Base-by-base conservation (phyloP, 1,284 basidiomycete species). In the Malassezia caprae region DNA sequence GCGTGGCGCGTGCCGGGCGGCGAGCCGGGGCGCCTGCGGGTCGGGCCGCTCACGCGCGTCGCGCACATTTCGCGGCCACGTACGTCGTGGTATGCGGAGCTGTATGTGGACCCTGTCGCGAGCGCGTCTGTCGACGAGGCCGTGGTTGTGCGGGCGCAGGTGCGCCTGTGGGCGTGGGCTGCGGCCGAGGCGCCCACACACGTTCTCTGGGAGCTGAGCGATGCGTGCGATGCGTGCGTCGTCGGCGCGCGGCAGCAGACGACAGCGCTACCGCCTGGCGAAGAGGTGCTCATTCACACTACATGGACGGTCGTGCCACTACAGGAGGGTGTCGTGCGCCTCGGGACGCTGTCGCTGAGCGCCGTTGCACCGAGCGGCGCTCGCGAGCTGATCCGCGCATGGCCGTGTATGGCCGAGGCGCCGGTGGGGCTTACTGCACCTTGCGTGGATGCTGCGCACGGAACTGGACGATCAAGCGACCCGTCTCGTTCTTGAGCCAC, bases 401-500 rank as follows among this genome's bases (percentile, higher is more conserved):
- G 41, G 41, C 41, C 41, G n/a, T 43, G 41, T 11, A 17, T 43
- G 41, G 23, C 24, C 13, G 41, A 43, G 19, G 24, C n/a, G 23
- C 5, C 12, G 4, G 41, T 43, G 11, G 11, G 13, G 19, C 41
- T 13, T 32, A 46, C 26, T 34, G 19, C 10, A 30, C 44, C 30
- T 46, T 46, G 13, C 34, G 32, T 2, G 32, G 32, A 23, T 53
- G 53, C n/a, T 63, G 41, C 11, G 42, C 53, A 32, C 66, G 57
- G 51, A 63, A 63, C 56, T 58, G 43, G 15, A 58, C 55, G 15
- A 68, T 56, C 24, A 62, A 21, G 41, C 47, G 56, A 2, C 58
- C 66, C 10, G 62, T 57, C n/a, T 64, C 66, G 40, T 66, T 69
- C 61, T 67, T 68, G 35, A 69, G 52, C 49, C 62, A 55, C 45